These are phyloP conservation scores for Thuidium tamariscinum DNA, from an alignment of 225 moss, liverwort and hornwort species.

Conservation along the genomic window DNA sequence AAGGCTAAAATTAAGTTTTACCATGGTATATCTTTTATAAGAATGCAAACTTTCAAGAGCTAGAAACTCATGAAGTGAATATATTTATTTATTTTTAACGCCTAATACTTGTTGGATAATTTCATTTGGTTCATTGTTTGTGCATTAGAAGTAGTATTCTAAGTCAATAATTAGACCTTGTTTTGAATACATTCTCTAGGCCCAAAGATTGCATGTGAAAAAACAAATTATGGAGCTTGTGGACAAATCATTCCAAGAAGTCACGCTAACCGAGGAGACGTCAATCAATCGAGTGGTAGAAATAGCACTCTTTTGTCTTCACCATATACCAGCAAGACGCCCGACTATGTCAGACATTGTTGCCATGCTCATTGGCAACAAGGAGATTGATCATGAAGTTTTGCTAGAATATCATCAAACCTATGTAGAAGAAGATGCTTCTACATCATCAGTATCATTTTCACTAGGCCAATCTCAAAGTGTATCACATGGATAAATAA, in stretches of 20 bases:
- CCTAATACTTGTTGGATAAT: neutral
- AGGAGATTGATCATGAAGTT: neutral
- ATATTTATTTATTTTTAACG: too few species aligned
- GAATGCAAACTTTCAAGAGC: neutral
- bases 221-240: neutral
- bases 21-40: neutral
- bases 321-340: neutral
- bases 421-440: neutral
- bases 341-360: neutral
- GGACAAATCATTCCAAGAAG: neutral
- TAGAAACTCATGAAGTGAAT: neutral
- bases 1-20: neutral
- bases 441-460: neutral
- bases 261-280: fast-evolving
- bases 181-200: neutral
- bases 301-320: neutral
- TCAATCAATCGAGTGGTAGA: neutral
- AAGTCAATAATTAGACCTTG: neutral
- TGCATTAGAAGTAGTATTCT: neutral
- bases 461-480: neutral
- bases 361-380: neutral
- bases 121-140: neutral
- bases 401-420: neutral
- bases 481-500: neutral
- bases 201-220: neutral